phyloP scores from a whole-genome alignment of 805 yeast species.

The Geotrichum ghanense region DNA sequence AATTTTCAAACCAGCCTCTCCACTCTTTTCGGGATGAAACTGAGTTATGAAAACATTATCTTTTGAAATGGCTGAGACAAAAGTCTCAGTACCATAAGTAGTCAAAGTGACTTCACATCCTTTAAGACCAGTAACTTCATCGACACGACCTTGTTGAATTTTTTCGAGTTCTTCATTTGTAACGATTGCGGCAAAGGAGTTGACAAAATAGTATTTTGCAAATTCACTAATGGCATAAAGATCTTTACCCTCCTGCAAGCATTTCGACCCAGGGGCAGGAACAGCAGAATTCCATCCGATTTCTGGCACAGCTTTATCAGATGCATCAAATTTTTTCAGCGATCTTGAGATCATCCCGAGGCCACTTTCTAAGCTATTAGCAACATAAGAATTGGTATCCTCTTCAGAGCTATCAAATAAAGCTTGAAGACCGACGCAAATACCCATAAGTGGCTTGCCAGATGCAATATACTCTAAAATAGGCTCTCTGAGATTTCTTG shows the following conservation, averaged over 20 bases:
- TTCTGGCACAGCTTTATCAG: conserved; percentile 79
- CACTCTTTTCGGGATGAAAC: conserved; percentile 98
- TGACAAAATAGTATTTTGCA: conserved; percentile 85
- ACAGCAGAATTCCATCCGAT: conserved; percentile 79
- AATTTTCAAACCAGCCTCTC: conserved; percentile 74
- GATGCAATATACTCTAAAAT: conserved; percentile 51
- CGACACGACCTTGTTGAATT: conserved; percentile 11
- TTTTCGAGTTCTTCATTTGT: conserved; percentile 26
- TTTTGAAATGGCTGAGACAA: conserved; percentile 69
- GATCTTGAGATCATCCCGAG: conserved; percentile 42
- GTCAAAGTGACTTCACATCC: conserved; percentile 71
- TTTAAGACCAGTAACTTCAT: conserved; percentile 20
- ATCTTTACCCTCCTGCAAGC: conserved; percentile 16
- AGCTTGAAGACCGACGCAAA: conserved; percentile 93
- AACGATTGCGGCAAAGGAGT: conserved; percentile 71
- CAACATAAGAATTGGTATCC: conserved; percentile 35
- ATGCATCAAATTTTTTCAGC: conserved; percentile 49
- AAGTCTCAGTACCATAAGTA: conserved; percentile 64
- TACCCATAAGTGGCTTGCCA: conserved; percentile 91
- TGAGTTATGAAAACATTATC: conserved; percentile 89
- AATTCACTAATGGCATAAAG: conserved; percentile 56
- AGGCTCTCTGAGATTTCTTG: conserved; percentile 54
- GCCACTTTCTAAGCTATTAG: conserved; percentile 30
- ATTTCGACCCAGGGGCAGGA: conserved; percentile 8
- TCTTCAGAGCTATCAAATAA: conserved; percentile 70